Evolutionary conservation across 495 filamentous ascomycete species (phyloP), one percentile per base, ranked within the genome.

Genomic region (Aspergillus diversus): DNA sequence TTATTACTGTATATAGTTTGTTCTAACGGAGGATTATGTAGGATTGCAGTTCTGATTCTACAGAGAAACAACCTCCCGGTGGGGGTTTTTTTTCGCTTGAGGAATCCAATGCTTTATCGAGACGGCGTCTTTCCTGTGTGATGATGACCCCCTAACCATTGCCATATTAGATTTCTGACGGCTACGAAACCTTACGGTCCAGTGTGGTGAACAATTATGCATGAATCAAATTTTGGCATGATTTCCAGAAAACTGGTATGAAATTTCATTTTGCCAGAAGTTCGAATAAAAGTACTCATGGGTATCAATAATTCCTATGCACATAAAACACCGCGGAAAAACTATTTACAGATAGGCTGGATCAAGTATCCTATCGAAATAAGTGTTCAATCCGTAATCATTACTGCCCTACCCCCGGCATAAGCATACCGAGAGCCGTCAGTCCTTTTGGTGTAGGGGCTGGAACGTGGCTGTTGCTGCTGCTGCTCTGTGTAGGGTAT

Each of bases 361-460:
- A 60, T 33, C 27, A 50, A 50, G 15, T n/a, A 17, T 34, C 46
- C 6, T 49, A 63, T 57, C 53, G 16, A 49, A 32, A 31, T 34
- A 42, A 53, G 57, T 60, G 43, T 27, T 71, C 63, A 80, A 69
- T 80, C 77, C 43, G 77, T 72, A 62, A 77, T 72, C 9, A 78
- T 59, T 46, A 76, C 47, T 17, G 62, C 55, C 57, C 71, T 64
- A 53, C 69, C 69, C 27, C 73, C 73, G 1, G 67, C 48, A 27
- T 74, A 49, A 12, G 68, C 16, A 57, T 72, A 63, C 6, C 62
- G 67, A 33, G 69, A 57, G 7, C 60, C 67, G 33, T 75, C 70
- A 31, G 68, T 63, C 37, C 63, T 54, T 55, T 70, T 68, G 16
- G 69, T 67, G 55, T 76, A 73, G 31, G 67, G 47, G 5, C 47